Evolutionary conservation across 306 rosid species (phyloP).

Genomic region (Alnus rubra): DNA sequence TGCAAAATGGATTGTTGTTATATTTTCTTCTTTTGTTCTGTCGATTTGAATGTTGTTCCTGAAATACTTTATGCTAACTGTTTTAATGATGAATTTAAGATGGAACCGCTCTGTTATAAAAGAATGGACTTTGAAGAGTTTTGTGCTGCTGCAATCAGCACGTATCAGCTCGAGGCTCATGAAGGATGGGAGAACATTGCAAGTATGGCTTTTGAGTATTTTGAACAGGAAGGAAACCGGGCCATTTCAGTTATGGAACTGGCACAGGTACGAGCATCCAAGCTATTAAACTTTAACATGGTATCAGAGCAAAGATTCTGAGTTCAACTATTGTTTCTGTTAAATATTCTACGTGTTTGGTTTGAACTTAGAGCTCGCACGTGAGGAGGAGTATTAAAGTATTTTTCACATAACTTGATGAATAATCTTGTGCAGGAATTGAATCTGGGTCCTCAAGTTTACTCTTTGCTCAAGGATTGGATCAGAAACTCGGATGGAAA

Average conservation of each 20-base stretch:
- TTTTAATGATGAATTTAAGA: slow-evolving; percentile 46
- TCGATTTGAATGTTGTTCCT: slow-evolving; percentile 12
- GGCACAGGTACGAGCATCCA: slow-evolving; percentile 67
- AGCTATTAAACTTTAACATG: not conserved
- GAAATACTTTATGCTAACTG: slow-evolving; percentile 24
- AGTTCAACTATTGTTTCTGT: not conserved
- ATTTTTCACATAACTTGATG: slow-evolving; percentile 11
- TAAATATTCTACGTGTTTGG: not conserved
- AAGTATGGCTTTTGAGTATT: slow-evolving; percentile 61
- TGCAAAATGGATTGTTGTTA: slow-evolving; percentile 13
- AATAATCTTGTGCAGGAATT: slow-evolving; percentile 66
- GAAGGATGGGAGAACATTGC: slow-evolving; percentile 85
- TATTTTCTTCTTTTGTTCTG: not conserved
- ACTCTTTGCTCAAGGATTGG: slow-evolving; percentile 77
- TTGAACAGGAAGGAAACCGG: slow-evolving; percentile 77
- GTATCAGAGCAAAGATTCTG: no score
- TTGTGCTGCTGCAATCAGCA: slow-evolving; percentile 82
- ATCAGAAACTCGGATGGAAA: slow-evolving; percentile 81
- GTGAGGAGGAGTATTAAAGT: no score
- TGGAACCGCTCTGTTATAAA: slow-evolving; percentile 72
- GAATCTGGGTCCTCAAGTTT: slow-evolving; percentile 75
- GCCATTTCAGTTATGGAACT: slow-evolving; percentile 78
- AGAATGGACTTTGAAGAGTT: slow-evolving; percentile 89
- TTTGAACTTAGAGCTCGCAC: no score
- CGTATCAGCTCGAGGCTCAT: slow-evolving; percentile 89